Base-by-base conservation (phyloP, 2,329 filamentous ascomycete species). In the Talaromyces piceae region DNA sequence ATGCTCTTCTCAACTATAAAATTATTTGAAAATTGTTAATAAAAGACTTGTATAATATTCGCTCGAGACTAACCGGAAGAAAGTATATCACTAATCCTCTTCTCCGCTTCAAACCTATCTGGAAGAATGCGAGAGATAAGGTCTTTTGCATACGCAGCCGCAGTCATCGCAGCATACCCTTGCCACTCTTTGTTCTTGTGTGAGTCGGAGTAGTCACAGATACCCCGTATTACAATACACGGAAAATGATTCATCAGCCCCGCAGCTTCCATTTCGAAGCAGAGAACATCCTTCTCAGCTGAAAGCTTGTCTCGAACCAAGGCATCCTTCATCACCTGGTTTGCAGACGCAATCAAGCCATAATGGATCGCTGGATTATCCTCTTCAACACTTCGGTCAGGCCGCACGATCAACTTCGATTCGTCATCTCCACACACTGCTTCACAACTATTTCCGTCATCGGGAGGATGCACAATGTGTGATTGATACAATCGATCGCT, bases 171-270 rank as follows among this genome's bases (percentile, higher is more conserved):
- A 0, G 69, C 67, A 51, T 67, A 39, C 26, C 51, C 51, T 47
- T 54, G 51, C 47, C 47, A 53, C 23, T 54, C 13, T 45, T 51
- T 47, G 18, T 65, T 65, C 54, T 69, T 70, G 44, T 71, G 67
- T 0, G 60, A 63, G 51, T 73, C 69, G 4, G 66, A 59, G 43
- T 72, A 73, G 41, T 71, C 67, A 28, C 65, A 72, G 0, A 73
- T 68, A 0, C 68, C 69, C 11, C 70, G 71, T 33, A 74, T 63
- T 0, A 72, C 58, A 2, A 74, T 50, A 3, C 67, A 69, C 0
- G 71, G 69, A 0, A 72, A 51, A 0, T 60, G 55, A 39, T 63
- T 59, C 56, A 59, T 61, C n/a, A 61, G 33, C 1, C 62, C 61
- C 0, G 61, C 60, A 5, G 58, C 60, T 54, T 64, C 63, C 60